Evolutionary conservation across 2,329 filamentous ascomycete genomes (phyloP).

Genomic region (Diaporthe sp.): DNA sequence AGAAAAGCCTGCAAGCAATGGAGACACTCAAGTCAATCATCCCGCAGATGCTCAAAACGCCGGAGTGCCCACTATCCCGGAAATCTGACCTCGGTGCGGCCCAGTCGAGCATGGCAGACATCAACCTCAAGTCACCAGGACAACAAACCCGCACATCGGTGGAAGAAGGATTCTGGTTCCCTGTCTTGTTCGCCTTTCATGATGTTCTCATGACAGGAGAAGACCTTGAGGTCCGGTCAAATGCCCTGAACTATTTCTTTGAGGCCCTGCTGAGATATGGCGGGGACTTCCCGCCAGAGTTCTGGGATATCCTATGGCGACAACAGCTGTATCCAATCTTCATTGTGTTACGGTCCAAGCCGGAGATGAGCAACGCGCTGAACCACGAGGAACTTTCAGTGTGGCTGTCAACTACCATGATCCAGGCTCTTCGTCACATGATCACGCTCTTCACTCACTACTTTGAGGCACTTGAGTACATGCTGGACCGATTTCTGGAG

Average conservation of each 20-base stretch:
- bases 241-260: conserved; percentile 95
- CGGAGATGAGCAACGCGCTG: conserved; percentile 94
- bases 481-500: conserved; percentile 97
- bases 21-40: conserved; percentile 95
- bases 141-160: conserved; percentile 85
- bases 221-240: conserved; percentile 93
- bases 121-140: conserved; percentile 58
- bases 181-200: conserved; percentile 97
- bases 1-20: conserved; percentile 96
- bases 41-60: conserved; percentile 93
- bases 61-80: conserved; percentile 91
- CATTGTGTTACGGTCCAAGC: conserved; percentile 95
- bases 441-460: conserved; percentile 99
- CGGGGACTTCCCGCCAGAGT: conserved; percentile 90
- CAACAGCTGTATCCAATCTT: conserved; percentile 98
- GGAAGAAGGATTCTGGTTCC: conserved; percentile 99
- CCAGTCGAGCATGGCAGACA: conserved; percentile 55
- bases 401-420: conserved; percentile 99
- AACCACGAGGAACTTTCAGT: conserved; percentile 98
- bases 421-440: conserved; percentile 97
- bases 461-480: conserved; percentile 95
- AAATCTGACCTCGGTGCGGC: conserved; percentile 58
- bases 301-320: conserved; percentile 98
- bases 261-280: conserved; percentile 92
- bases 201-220: conserved; percentile 99